Conservation (phyloP, 345 rosid species). For the Sisymbrium altissimum region DNA sequence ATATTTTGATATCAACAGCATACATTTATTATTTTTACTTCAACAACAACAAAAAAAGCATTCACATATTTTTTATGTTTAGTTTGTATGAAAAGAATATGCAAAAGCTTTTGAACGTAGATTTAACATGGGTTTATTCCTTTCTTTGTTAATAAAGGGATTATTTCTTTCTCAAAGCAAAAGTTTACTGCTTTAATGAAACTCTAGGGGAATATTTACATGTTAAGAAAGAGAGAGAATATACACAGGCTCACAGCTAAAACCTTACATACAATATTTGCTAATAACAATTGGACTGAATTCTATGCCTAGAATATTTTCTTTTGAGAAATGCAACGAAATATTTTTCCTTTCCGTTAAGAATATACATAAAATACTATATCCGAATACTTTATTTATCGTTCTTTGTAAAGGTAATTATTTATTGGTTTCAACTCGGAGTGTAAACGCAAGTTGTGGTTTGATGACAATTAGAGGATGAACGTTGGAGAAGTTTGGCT, state of each 20-base stretch:
- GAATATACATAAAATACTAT: neutral
- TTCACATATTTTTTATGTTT: neutral
- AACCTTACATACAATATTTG: neutral
- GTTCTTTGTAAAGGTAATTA: neutral
- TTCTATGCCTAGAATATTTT: neutral
- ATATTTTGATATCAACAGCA: neutral
- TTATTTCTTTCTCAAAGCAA: slow-evolving; percentile 5
- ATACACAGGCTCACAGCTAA: neutral
- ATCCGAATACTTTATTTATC: neutral
- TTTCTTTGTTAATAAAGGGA: slow-evolving; percentile 1
- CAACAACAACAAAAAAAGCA: neutral
- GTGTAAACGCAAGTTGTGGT: neutral
- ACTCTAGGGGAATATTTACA: slow-evolving; percentile 23
- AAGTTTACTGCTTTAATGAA: slow-evolving; percentile 1
- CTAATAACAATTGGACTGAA: neutral
- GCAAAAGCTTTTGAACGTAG: neutral
- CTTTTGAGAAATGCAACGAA: slow-evolving; percentile 12
- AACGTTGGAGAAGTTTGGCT: slow-evolving; percentile 14
- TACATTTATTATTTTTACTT: neutral
- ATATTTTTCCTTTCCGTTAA: neutral
- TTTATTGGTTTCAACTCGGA: neutral
- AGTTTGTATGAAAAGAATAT: neutral
- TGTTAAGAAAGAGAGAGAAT: slow-evolving; percentile 18
- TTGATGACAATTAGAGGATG: neutral
- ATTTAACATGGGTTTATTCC: slow-evolving; percentile 11